Evolutionary conservation across 805 yeast species (phyloP).

Genomic region (Lachancea sp.): DNA sequence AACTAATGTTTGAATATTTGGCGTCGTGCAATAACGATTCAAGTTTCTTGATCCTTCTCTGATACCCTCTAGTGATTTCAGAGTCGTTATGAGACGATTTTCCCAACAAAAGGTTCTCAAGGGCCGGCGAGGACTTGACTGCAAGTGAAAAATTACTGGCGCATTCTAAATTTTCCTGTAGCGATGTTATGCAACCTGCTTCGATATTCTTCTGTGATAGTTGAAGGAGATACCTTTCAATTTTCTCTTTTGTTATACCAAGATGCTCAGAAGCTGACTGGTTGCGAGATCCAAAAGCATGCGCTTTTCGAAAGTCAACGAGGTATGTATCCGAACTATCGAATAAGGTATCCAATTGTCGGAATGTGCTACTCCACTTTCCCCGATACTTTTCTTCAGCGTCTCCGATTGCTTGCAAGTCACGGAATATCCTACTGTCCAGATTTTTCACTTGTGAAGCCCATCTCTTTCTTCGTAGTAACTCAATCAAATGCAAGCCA

Average conservation of each 20-base stretch:
- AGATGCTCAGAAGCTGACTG: neutral
- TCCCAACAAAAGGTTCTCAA: neutral
- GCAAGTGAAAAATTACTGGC: constrained; percentile 11
- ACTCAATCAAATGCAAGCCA: constrained; percentile 62
- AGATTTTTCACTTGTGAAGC: constrained; percentile 19
- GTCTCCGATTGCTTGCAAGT: constrained; percentile 48
- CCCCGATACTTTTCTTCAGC: constrained; percentile 50
- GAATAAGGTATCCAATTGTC: constrained; percentile 25
- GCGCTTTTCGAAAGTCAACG: neutral
- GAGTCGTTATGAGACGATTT: constrained; percentile 5
- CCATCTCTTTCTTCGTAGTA: constrained; percentile 56
- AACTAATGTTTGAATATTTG: constrained; percentile 48
- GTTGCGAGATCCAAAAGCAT: neutral
- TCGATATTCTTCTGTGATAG: constrained; percentile 31
- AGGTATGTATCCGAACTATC: neutral
- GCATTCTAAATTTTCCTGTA: constrained; percentile 36
- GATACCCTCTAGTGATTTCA: constrained; percentile 48
- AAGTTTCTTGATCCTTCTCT: constrained; percentile 63
- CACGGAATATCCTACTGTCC: constrained; percentile 44
- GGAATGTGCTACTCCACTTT: constrained; percentile 61
- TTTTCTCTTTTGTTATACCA: constrained; percentile 23
- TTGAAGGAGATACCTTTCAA: constrained; percentile 34
- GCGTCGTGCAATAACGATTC: constrained; percentile 74
- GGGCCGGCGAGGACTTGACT: neutral
- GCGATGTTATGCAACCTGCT: constrained; percentile 30